Conservation (phyloP, 2,329 filamentous ascomycete species). For the Venturia carpophila region DNA sequence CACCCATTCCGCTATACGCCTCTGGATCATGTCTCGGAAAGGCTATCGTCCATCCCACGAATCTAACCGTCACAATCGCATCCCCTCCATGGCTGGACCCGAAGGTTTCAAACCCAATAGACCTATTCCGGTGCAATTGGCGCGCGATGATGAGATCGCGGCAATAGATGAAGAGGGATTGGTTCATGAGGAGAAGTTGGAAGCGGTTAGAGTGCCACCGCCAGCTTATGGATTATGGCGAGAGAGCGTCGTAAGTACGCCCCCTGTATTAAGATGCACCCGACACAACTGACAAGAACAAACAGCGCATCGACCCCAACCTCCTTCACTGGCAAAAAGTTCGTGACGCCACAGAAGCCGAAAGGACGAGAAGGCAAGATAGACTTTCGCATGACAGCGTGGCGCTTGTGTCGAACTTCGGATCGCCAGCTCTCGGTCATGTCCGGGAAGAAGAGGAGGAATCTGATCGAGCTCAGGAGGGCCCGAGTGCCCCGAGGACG, state of each 20-base stretch:
- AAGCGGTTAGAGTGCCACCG: constrained; percentile 45
- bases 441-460: background rate
- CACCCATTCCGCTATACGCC: constrained; percentile 66
- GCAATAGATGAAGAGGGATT: constrained; percentile 45
- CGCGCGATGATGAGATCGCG: constrained; percentile 55
- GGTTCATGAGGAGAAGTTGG: constrained; percentile 31
- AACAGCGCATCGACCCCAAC: constrained; percentile 67
- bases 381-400: constrained; percentile 3
- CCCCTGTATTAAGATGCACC: too few species aligned
- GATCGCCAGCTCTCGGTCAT: background rate
- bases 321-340: constrained; percentile 72
- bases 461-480: background rate
- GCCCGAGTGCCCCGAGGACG: background rate
- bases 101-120: constrained; percentile 61
- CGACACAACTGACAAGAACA: constrained; percentile 13
- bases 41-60: constrained; percentile 23
- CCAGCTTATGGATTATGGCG: constrained; percentile 84
- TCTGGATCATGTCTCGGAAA: constrained; percentile 50
- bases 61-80: constrained; percentile 26
- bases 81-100: constrained; percentile 46
- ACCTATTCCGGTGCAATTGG: constrained; percentile 70
- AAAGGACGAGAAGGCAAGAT: background rate
- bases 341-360: background rate
- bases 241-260: constrained; percentile 61
- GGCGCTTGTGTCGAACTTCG: background rate